Percentiles rank a stretch among this genome's conserved stretches.
Evolutionary conservation across 495 filamentous ascomycete genomes (phyloP).

Genomic region (Penicillium desertorum): DNA sequence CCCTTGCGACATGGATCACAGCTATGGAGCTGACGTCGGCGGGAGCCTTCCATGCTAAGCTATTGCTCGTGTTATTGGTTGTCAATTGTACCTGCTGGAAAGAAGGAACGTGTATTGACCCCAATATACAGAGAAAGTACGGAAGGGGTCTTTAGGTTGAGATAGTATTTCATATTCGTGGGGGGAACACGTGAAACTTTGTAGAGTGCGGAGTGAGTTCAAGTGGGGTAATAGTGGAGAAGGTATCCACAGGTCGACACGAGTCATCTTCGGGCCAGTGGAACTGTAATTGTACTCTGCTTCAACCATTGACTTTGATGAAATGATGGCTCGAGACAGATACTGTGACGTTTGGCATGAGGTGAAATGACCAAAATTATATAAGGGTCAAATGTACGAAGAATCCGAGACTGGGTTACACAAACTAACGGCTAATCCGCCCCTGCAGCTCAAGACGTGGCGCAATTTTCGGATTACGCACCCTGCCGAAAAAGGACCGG

Average conservation of each 20-base stretch:
- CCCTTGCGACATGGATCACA: constrained; percentile 49
- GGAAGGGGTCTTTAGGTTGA: no score
- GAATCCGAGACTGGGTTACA: neutral
- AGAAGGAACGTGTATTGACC: no score
- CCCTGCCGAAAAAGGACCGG: neutral
- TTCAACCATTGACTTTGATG: no score
- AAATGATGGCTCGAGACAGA: no score
- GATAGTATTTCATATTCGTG: neutral
- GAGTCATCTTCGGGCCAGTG: no score
- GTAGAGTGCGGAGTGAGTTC: constrained; percentile 3
- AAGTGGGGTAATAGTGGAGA: constrained; percentile 1
- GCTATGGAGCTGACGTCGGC: constrained; percentile 39
- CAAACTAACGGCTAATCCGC: no score
- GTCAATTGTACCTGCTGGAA: neutral
- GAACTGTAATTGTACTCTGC: no score
- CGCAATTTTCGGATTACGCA: neutral
- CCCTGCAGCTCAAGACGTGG: neutral
- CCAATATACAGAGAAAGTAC: no score
- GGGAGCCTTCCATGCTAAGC: constrained; percentile 10
- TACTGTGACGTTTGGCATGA: no score
- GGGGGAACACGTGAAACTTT: constrained; percentile 3
- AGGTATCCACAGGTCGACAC: neutral
- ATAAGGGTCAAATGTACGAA: neutral
- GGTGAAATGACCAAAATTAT: no score
- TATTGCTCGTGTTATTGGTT: neutral